These are phyloP conservation scores for Acer yangbiense DNA, from an alignment of 345 rosid species.

Conservation along the genomic window DNA sequence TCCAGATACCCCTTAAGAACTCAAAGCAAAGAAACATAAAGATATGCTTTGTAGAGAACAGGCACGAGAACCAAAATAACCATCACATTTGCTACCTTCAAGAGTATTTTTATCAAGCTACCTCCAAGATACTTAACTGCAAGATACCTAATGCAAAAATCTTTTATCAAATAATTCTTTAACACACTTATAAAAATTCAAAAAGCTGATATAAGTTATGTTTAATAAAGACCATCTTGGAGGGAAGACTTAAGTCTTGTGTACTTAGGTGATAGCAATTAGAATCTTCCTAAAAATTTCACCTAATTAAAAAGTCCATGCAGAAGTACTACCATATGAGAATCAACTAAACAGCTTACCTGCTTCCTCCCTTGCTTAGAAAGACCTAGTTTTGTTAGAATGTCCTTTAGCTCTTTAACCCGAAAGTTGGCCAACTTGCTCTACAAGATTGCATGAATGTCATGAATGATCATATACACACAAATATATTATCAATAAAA, in stretches of 20 bases:
- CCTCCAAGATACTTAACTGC: neutral
- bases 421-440: conserved; percentile 37
- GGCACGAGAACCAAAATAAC: neutral
- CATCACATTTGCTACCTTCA: neutral
- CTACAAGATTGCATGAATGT: conserved; percentile 22
- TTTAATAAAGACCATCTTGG: neutral
- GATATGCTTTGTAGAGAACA: neutral
- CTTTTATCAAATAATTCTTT: neutral
- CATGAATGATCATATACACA: neutral
- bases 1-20: neutral
- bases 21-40: neutral
- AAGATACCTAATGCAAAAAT: neutral
- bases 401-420: conserved; percentile 46
- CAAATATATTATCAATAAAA: neutral
- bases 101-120: too few relatives aligned
- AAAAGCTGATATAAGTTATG: neutral
- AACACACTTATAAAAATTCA: neutral
- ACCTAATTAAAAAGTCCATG: neutral
- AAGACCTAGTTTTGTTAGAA: conserved; percentile 35
- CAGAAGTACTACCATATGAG: neutral
- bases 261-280: conserved; percentile 1
- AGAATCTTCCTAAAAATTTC: neutral
- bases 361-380: conserved; percentile 46
- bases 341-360: conserved; percentile 26
- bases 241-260: neutral